phyloP scores from a whole-genome alignment of 345 rosid species.

The Noccaea bulbosa region DNA sequence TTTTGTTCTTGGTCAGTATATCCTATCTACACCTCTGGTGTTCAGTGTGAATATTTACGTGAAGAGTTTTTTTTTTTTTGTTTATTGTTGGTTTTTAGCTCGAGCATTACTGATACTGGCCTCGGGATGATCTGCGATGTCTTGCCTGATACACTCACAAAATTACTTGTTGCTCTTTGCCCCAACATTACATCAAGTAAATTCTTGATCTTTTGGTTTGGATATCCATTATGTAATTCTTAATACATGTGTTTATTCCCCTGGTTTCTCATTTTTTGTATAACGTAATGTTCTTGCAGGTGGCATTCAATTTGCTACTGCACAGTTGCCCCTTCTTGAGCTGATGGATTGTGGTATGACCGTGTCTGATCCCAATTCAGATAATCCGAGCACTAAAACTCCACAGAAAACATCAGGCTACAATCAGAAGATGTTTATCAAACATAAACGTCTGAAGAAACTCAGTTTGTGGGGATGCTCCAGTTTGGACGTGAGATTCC shows the following conservation, averaged over 20 bases:
- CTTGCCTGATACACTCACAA: conserved; percentile 75
- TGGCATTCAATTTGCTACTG: conserved; percentile 97
- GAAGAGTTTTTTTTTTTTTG: neutral
- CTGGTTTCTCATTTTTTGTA: conserved; percentile 23
- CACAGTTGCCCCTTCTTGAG: conserved; percentile 92
- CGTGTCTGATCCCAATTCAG: conserved; percentile 65
- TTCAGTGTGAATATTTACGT: neutral
- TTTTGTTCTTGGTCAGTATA: conserved; percentile 31
- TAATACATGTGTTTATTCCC: neutral
- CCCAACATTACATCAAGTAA: conserved; percentile 98
- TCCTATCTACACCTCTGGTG: neutral
- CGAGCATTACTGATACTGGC: conserved; percentile 93
- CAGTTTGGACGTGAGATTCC: conserved; percentile 82
- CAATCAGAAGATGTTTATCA: conserved; percentile 89
- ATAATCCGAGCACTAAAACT: conserved; percentile 46
- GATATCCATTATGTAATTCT: neutral
- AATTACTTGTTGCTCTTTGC: conserved; percentile 90
- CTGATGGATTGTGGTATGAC: conserved; percentile 99
- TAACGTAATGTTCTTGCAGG: conserved; percentile 51
- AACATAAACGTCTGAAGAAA: conserved; percentile 74
- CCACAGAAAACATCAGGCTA: conserved; percentile 53
- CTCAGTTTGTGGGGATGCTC: conserved; percentile 99
- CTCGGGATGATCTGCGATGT: conserved; percentile 97
- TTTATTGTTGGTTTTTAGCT: conserved; percentile 55
- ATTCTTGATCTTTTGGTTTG: conserved; percentile 35